Base-by-base conservation (phyloP, 139 green algal genomes). In the Edaphochlamys debaryana region DNA sequence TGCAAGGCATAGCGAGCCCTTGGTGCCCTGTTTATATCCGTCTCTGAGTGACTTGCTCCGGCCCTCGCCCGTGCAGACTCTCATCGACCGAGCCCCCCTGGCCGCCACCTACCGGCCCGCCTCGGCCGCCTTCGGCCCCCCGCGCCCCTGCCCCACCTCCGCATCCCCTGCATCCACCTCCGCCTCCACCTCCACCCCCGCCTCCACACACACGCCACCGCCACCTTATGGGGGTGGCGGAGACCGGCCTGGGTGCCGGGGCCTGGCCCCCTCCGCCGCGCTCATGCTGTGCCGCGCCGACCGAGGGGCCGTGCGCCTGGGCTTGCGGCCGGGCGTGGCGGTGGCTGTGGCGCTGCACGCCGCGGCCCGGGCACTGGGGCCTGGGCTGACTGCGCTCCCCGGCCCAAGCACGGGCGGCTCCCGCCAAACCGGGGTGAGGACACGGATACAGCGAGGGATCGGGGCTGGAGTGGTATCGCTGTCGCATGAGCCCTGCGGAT, bases 301-400 rank as follows among this genome's bases (percentile, higher is more conserved):
- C 58, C 74, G 74, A 15, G 74, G 74, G 29, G 69, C 52, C 4
- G 74, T 80, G 27, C 56, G 74, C 17, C 38, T 80, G 58, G 74
- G 74, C 7, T 40, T 80, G 13, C 37, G 58, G 29, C 74, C 74
- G 1, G 58, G 56, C 17, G 56, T 70, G 30, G 74, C 74, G 7
- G 74, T 80, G 29, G 74, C 74, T 17, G 13, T 29, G 19, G 38
- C 52, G 38, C 58, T 80, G 30, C 23, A 0, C 11, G 73, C 52
- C 7, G 56, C 54, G 3, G 37, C 23, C 15, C n/a, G n/a, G n/a
- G n/a, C n/a, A n/a, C n/a, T n/a, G n/a, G n/a, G n/a, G n/a, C n/a
- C 15, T 42, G 56, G 37, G 4, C 17, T 69, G 25, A 40, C n/a
- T 19, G 6, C 4, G 5, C 5, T 29, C 13, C 63, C 22, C 63